Base-by-base conservation (phyloP, 73 alveolate species). In the Effrenium voratum region DNA sequence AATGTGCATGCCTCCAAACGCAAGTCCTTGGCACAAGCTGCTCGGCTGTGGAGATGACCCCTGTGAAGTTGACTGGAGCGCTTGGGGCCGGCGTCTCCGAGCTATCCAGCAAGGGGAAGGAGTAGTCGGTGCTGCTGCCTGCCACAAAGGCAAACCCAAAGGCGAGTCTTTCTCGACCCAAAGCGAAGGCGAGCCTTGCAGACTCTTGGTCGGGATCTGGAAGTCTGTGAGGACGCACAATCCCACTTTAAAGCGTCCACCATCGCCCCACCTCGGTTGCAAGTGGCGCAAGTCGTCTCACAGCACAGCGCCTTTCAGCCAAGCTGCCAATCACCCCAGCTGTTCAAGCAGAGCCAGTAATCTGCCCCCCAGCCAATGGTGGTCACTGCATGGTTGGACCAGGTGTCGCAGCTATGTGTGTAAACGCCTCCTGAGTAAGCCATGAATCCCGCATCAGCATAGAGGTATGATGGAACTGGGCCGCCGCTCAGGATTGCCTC, bases 311-410 rank as follows among this genome's bases (percentile, higher is more conserved):
- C 19, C 19, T 12, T 52, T 52, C 8, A 52, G 19, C 8, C 19
- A 19, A 19, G 63, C 63, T 12, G 63, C 63, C 26, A 52, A 52
- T 8, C 8, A 36, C 76, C 93, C 76, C 93, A 83, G 46, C 45
- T 41, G 41, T 41, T 88, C 85, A 88, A n/a, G 38, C 73, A 77
- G 41, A 88, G 63, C 96, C 96, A 88, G 44, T 66, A 57, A 50
- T 86, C 94, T 13, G 94, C 6, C n/a, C 80, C 94, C 94, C 94
- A 88, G 41, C 96, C 86, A 10, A 88, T 88, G 86, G 96, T 86
- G 0, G 86, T 66, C 52, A 88, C 96, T 73, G 47, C 96, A 40
- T 88, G 96, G 22, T 88, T 88, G 6, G 96, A 75, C 26, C 8
- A 0, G 28, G 32, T 12, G 38, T 50, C 77, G 50, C 95, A 88